These are phyloP conservation scores for Ceratobasidium sp. DNA, from an alignment of 1,284 basidiomycete species.

Conservation along the genomic window DNA sequence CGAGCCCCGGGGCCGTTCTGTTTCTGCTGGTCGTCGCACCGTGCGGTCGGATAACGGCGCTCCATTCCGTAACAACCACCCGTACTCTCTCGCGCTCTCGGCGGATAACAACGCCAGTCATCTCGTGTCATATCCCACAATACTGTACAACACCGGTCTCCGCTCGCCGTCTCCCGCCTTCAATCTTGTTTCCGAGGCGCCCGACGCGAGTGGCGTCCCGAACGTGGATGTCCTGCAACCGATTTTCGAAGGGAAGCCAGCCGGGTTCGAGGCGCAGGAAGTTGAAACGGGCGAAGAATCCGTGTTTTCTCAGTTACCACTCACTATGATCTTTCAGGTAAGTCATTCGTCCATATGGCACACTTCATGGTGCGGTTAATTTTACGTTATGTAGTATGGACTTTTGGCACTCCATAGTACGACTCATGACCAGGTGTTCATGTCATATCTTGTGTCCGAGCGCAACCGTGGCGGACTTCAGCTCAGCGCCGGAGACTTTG, in stretches of 20 bases:
- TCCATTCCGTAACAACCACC: constrained; percentile 14
- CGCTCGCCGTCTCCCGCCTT: constrained; percentile 28
- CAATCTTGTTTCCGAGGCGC: neutral
- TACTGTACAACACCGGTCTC: constrained; percentile 21
- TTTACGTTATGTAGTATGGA: constrained; percentile 14
- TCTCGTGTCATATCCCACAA: constrained; percentile 6
- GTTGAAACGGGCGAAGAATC: neutral
- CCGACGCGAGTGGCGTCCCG: neutral
- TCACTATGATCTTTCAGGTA: constrained; percentile 80
- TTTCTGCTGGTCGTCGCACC: constrained; percentile 24
- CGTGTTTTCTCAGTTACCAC: constrained; percentile 59
- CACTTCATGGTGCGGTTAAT: neutral
- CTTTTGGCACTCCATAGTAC: constrained; percentile 56
- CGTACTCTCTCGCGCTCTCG: constrained; percentile 26
- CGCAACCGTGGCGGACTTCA: constrained; percentile 77
- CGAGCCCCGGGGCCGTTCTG: constrained; percentile 31
- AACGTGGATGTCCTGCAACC: constrained; percentile 31
- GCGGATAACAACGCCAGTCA: constrained; percentile 31
- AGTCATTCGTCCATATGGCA: neutral
- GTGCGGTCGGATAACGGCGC: neutral
- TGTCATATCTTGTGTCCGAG: constrained; percentile 73
- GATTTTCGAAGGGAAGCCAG: constrained; percentile 39
- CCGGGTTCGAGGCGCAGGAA: constrained; percentile 4
- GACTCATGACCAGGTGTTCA: constrained; percentile 86
- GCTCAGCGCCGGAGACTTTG: constrained; percentile 80